Conservation (phyloP, 2,329 filamentous ascomycete species). For the Westerdykella sp. region DNA sequence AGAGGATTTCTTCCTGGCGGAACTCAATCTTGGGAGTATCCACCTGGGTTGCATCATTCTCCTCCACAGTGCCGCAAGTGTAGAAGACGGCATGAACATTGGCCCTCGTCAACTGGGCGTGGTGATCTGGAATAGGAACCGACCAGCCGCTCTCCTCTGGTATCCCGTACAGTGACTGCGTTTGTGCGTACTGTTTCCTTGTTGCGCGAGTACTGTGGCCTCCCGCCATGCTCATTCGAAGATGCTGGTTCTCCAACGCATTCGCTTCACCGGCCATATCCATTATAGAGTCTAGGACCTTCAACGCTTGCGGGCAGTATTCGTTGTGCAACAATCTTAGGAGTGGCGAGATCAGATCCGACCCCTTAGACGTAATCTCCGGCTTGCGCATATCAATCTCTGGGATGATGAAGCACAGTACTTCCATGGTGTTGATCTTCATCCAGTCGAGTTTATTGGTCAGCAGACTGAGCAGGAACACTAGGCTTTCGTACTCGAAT, state of each 20-base stretch:
- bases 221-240: slow-evolving; percentile 97
- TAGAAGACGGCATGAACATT: slow-evolving; percentile 98
- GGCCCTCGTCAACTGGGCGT: slow-evolving; percentile 75
- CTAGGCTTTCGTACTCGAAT: slow-evolving; percentile 76
- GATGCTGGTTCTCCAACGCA: slow-evolving; percentile 86
- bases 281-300: slow-evolving; percentile 92
- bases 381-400: slow-evolving; percentile 89
- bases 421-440: slow-evolving; percentile 85
- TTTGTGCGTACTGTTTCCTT: slow-evolving; percentile 90
- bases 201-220: slow-evolving; percentile 72
- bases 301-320: slow-evolving; percentile 84
- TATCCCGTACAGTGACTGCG: slow-evolving; percentile 91
- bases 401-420: slow-evolving; percentile 77
- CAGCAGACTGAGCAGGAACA: slow-evolving; percentile 83
- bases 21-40: slow-evolving; percentile 87
- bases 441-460: slow-evolving; percentile 88
- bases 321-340: slow-evolving; percentile 85
- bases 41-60: slow-evolving; percentile 49
- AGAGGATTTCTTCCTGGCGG: slow-evolving; percentile 79
- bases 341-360: slow-evolving; percentile 89
- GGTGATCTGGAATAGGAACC: slow-evolving; percentile 83
- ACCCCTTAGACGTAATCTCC: slow-evolving; percentile 83
- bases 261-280: slow-evolving; percentile 72
- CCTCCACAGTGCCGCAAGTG: slow-evolving; percentile 61
- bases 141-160: slow-evolving; percentile 95